A percentile compares a stretch with the other conserved stretches of the same genome.
phyloP scores from a whole-genome alignment of 768 basidiomycete genomes.

The Saitozyma podzolica region DNA sequence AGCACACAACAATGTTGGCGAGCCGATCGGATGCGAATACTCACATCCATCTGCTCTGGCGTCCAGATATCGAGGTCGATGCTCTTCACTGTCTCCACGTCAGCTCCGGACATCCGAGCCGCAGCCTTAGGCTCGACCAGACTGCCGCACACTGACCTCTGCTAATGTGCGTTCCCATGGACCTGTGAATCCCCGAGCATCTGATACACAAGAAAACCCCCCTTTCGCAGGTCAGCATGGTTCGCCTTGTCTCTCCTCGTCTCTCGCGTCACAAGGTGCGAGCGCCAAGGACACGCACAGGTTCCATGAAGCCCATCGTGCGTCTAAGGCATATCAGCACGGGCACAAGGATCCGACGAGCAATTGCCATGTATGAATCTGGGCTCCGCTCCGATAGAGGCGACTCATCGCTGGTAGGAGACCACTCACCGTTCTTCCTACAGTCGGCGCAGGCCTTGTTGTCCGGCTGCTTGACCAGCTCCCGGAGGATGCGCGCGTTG shows the following conservation, averaged over 20 bases:
- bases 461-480: conserved; percentile 81
- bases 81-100: conserved; percentile 67
- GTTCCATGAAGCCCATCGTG: conserved; percentile 98
- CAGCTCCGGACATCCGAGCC: neutral
- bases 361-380: neutral
- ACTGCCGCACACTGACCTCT: conserved; percentile 54
- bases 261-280: neutral
- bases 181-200: conserved; percentile 94
- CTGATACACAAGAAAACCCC: conserved; percentile 95
- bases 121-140: neutral
- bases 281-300: conserved; percentile 60
- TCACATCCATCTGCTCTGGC: conserved; percentile 92
- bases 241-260: neutral
- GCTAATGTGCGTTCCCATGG: conserved; percentile 98
- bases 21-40: too few relatives aligned
- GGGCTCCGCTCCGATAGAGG: neutral
- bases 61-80: conserved; percentile 98
- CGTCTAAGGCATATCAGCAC: conserved; percentile 62
- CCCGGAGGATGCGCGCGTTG: conserved; percentile 74
- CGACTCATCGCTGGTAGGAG: neutral
- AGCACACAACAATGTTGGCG: too few relatives aligned
- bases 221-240: conserved; percentile 53
- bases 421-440: conserved; percentile 82
- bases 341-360: neutral
- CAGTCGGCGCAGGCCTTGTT: conserved; percentile 97